These are phyloP conservation scores for Cochlearia excelsa DNA, from an alignment of 345 rosid species.

Conservation along the genomic window DNA sequence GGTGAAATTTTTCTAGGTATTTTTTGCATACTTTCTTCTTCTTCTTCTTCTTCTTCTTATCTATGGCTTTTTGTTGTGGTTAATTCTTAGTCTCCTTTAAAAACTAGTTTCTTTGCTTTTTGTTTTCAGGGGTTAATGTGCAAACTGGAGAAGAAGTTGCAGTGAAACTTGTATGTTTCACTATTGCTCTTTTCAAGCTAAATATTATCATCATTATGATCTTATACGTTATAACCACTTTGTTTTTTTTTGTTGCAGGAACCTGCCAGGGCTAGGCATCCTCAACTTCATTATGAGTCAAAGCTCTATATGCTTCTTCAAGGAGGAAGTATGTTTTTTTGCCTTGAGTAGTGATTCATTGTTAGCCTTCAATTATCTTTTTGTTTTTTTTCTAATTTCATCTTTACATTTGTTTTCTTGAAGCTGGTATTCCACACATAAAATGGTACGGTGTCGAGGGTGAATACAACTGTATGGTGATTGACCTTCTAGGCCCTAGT, in stretches of 20 bases:
- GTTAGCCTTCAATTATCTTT: neutral
- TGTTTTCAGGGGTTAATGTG: conserved; percentile 62
- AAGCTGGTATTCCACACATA: conserved; percentile 85
- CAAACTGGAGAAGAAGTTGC: conserved; percentile 95
- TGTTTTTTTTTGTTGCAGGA: conserved; percentile 42
- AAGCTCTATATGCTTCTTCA: conserved; percentile 86
- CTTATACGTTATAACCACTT: neutral
- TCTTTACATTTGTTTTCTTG: conserved; percentile 23
- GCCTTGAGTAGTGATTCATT: conserved; percentile 4
- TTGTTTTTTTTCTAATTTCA: neutral
- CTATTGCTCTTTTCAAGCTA: neutral
- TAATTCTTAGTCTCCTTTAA: neutral
- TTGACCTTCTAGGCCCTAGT: conserved; percentile 92
- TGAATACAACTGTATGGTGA: conserved; percentile 80
- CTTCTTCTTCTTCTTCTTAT: too few species aligned
- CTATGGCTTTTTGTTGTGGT: neutral
- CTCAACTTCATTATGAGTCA: conserved; percentile 88
- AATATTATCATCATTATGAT: neutral
- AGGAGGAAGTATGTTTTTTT: conserved; percentile 70
- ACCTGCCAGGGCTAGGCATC: conserved; percentile 82
- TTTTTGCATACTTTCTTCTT: neutral
- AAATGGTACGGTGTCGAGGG: conserved; percentile 93
- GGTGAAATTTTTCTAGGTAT: conserved; percentile 94
- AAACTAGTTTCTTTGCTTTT: conserved; percentile 4
- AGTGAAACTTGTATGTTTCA: conserved; percentile 65